These are phyloP conservation scores for Fusarium sp. DNA, from an alignment of 2,329 filamentous ascomycete genomes.

Conservation along the genomic window DNA sequence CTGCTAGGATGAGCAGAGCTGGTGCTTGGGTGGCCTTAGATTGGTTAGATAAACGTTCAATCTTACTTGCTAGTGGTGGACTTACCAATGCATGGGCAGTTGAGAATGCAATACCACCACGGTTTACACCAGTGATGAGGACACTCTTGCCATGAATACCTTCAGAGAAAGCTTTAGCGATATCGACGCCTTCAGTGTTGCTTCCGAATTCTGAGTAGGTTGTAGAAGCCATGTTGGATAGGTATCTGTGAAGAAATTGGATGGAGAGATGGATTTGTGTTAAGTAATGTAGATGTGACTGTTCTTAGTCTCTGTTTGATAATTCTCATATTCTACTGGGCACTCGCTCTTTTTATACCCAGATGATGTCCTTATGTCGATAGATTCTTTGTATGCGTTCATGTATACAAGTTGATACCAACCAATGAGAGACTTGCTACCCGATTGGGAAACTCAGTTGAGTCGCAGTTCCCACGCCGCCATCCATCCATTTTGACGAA, in stretches of 20 bases:
- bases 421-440: constrained; percentile 24
- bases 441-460: not conserved
- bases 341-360: not conserved
- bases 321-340: fast-evolving
- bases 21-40: not conserved
- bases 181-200: not conserved
- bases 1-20: not conserved
- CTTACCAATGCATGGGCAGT: constrained; percentile 6
- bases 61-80: no score
- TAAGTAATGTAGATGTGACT: not conserved
- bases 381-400: not conserved
- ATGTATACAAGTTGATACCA: no score
- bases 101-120: not conserved
- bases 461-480: not conserved
- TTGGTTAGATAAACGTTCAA: no score
- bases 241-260: fast-evolving
- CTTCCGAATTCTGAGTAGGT: constrained; percentile 1
- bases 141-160: not conserved
- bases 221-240: constrained; percentile 6
- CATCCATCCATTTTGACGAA: no score
- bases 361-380: not conserved
- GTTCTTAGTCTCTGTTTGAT: not conserved
- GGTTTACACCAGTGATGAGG: constrained; percentile 9
- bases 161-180: not conserved
- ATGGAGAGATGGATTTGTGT: not conserved